Base-by-base conservation (phyloP, 306 rosid genomes). In the Luffa aegyptiaca region DNA sequence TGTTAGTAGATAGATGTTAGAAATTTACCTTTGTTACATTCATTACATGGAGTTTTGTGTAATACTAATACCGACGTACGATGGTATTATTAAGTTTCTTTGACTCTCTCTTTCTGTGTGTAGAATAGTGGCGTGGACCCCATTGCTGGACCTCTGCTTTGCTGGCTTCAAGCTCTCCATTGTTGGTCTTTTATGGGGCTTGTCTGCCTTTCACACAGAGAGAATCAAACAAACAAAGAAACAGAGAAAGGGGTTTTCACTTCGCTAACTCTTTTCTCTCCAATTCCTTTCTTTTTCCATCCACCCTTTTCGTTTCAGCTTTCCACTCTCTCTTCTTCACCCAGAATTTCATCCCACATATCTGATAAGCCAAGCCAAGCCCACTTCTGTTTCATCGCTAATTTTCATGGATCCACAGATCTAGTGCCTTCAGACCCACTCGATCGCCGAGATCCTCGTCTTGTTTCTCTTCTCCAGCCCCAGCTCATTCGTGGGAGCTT, bases 81-180 rank as follows among this genome's bases (percentile, higher is more conserved):
- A 56, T 64, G 62, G 82, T 84, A 58, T 76, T 72, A 73, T 44
- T 78, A 81, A 76, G 82, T 66, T 63, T 83, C 81, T 86, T 89
- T 83, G 91, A 89, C 87, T 70, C 86, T 79, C 77, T 80, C 41
- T 77, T 45, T 31, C 55, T 64, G 36, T 62, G 37, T 26, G 64
- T 74, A 64, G 77, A 63, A 35, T 18, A 62, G 89, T 82, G 88
- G 83, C 64, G 89, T 90, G 97, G 95, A 89, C 86, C 93, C 97
- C 97, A 84, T 80, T 35, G 84, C 87, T 71, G 93, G 88, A 85
- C 90, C 91, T 86, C 37, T 90, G 93, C 93, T 89, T 90, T 86
- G 98, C 97, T 93, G 98, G 93, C 92, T 87, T 86, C 89, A 85
- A 90, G 90, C 91, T 82, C 87, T 82, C 89, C 93, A 61, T 86